Base-by-base conservation (phyloP, 2,329 filamentous ascomycete genomes). In the Pochonia chlamydosporia region DNA sequence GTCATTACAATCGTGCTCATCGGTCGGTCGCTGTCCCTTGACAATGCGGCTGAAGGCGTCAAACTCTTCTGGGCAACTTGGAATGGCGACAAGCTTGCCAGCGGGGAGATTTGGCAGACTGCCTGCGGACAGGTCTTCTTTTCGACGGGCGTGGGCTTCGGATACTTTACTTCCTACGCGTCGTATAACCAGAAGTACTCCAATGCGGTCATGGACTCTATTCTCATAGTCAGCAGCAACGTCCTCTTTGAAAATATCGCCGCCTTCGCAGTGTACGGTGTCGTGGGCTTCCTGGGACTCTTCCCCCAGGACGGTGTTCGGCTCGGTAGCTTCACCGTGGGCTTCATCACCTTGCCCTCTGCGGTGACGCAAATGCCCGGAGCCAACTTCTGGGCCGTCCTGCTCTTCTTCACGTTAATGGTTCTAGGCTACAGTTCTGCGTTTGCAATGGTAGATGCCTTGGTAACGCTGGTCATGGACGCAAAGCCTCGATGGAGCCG, bases 111-210 rank as follows among this genome's bases (percentile, higher is more conserved):
- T 2, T 82, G 78, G 78, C 77, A 81, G 57, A 77, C 74, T n/a
- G 78, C 78, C 3, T 72, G 74, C 7, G 77, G 78, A 2, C 78
- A 82, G 50, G 76, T 81, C 40, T 81, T 81, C 60, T 81, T 80
- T 61, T 78, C 74, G 0, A 80, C 75, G 0, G 77, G 77, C 3
- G 74, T 81, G 24, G 77, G 75, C 1, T 80, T 81, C 53, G 77
- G 78, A 3, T 79, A 78, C 56, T 81, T 79, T 50, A 81, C 76
- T 0, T 74, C 71, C 0, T 81, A 81, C 52, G 76, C 78, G 0
- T 78, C 74, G 0, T 81, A 80, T 59, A 81, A 81, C 63, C 54
- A 75, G 68, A 69, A 70, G 52, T 71, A 79, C 56, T 75, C 76
- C 7, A 81, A 81, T 43, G 76, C 78, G 1, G 78, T 81, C 1